Percentiles rank a stretch among this genome's conserved stretches.
phyloP scores from a whole-genome alignment of 768 basidiomycete genomes.

The Russula ochroleuca region DNA sequence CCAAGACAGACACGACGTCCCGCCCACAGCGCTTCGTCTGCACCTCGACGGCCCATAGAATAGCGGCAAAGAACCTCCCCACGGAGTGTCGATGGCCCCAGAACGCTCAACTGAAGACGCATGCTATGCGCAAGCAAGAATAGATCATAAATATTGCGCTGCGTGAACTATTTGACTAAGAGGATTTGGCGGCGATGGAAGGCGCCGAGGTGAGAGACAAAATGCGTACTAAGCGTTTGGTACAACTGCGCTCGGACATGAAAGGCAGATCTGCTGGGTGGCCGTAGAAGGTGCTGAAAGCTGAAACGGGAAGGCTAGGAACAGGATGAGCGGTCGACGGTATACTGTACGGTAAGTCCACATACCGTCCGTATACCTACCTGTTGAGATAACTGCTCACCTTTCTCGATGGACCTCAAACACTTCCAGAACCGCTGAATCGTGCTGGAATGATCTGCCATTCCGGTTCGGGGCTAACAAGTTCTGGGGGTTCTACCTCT shows the following conservation, averaged over 20 bases:
- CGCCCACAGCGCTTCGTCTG: conserved; percentile 98
- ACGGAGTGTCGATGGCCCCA: conserved; percentile 80
- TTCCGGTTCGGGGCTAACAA: too few species aligned
- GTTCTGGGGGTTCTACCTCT: too few species aligned
- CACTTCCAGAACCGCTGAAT: too few species aligned
- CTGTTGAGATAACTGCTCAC: too few species aligned
- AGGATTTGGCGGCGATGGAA: conserved; percentile 94
- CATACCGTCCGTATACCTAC: too few species aligned
- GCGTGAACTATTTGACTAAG: conserved; percentile 87
- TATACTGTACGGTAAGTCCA: too few species aligned
- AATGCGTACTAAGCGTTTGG: conserved; percentile 44
- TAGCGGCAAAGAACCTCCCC: conserved; percentile 83
- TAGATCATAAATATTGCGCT: conserved; percentile 85
- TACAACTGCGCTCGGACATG: conserved; percentile 37
- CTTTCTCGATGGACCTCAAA: too few species aligned
- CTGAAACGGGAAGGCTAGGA: conserved; percentile 4
- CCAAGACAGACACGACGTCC: conserved; percentile 83
- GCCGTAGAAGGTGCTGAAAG: conserved; percentile 9
- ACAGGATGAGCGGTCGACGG: conserved; percentile 1
- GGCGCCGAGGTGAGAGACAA: conserved; percentile 69
- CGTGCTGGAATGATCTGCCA: too few species aligned
- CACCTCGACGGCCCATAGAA: conserved; percentile 98
- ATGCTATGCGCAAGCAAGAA: conserved; percentile 96
- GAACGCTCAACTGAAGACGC: conserved; percentile 93
- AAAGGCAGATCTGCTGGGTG: conserved; percentile 19